Evolutionary conservation across 2,329 filamentous ascomycete genomes (phyloP), one percentile per base, ranked within the genome.

Genomic region (Fusarium sp.): DNA sequence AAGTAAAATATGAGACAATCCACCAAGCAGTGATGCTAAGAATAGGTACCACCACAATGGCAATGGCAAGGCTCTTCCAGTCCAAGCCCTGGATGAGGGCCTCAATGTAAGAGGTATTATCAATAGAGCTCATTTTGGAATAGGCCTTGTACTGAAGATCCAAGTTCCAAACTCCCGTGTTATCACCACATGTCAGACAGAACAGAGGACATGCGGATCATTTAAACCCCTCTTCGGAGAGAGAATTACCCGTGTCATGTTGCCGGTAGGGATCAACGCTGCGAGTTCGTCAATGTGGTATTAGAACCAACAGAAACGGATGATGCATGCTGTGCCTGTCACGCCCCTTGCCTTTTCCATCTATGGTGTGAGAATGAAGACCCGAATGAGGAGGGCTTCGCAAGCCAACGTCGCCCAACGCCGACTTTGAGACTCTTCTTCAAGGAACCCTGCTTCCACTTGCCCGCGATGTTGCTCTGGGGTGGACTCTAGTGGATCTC

Each of bases 21-120:
- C 72, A 71, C 73, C 71, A 76, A 9, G 24, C 20, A 52, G 45
- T 31, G n/a, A 73, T 37, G 40, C 68, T 73, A n/a, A 73, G 11
- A 29, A 72, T 5, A 20, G 72, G 72, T 11, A 75, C 71, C 31
- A 67, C 34, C 2, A 54, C 47, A 18, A 70, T 22, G 3, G 68
- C 60, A 6, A 40, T 31, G 11, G 56, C 57, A 10, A 73, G n/a
- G 24, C 54, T 65, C 40, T 64, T 67, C 68, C 66, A 73, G 47
- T 73, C 72, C 4, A 56, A 34, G 50, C 42, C 65, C 24, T 62
- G 63, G 14, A 67, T 4, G 40, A 74, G 38, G n/a, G 62, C 29
- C 18, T n/a, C 56, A 18, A 73, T 27, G 29, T 37, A 71, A 13
- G 56, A 74, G 18, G 61, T 69, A 6, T 69, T 69, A 6, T 69